Percentiles rank a stretch among this genome's conserved stretches.
Evolutionary conservation across 768 basidiomycete genomes (phyloP).

Genomic region (Agaricus subrufescens): DNA sequence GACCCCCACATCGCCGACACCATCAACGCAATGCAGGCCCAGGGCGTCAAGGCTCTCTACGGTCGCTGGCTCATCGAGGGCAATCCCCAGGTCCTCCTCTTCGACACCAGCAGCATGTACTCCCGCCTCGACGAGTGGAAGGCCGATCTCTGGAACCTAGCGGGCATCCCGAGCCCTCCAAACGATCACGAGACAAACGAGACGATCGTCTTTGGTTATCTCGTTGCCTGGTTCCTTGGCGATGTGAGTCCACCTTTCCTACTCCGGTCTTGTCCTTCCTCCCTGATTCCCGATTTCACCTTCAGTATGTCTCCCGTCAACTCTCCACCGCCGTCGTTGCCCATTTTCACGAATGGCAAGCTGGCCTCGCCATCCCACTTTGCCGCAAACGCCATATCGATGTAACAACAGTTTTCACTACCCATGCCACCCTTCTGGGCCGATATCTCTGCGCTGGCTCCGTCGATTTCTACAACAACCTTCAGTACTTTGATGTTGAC

Average conservation of each 20-base stretch:
- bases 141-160: conserved; percentile 95
- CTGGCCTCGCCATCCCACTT: conserved; percentile 90
- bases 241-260: conserved; percentile 55
- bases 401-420: conserved; percentile 98
- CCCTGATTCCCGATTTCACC: neutral
- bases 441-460: conserved; percentile 98
- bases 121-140: conserved; percentile 97
- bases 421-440: conserved; percentile 96
- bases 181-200: conserved; percentile 99
- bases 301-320: conserved; percentile 77
- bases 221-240: conserved; percentile 99
- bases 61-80: conserved; percentile 99
- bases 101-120: conserved; percentile 89
- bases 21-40: conserved; percentile 77
- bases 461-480: conserved; percentile 99
- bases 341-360: conserved; percentile 99
- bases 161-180: conserved; percentile 95
- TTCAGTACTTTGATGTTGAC: conserved; percentile 99
- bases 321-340: conserved; percentile 85
- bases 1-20: conserved; percentile 75
- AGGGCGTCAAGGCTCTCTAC: conserved; percentile 92
- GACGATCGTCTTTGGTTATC: conserved; percentile 94
- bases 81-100: conserved; percentile 89
- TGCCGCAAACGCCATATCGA: conserved; percentile 97
- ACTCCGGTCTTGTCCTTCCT: neutral